Percentiles rank a stretch among this genome's conserved stretches.
Evolutionary conservation across 2,329 filamentous ascomycete species (phyloP).

Genomic region (Pseudocercospora fuligena): DNA sequence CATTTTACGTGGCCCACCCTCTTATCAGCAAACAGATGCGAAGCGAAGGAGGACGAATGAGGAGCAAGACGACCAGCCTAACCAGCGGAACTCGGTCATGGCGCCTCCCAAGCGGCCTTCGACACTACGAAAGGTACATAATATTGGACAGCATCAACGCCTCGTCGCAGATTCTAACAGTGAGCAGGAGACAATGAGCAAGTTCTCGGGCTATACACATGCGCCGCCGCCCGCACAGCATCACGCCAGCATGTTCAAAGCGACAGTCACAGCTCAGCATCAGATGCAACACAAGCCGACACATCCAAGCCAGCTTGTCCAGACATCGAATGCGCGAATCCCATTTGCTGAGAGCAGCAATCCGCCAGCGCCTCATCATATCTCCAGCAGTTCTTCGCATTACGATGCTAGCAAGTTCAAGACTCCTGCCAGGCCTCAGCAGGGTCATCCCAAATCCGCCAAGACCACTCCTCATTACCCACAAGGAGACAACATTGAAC

Average conservation of each 20-base stretch:
- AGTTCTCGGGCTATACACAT: slow-evolving; percentile 67
- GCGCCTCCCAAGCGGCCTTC: slow-evolving; percentile 85
- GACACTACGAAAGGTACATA: slow-evolving; percentile 68
- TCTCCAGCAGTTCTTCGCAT: slow-evolving; percentile 39
- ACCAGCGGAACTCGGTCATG: slow-evolving; percentile 70
- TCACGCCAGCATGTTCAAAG: slow-evolving; percentile 63
- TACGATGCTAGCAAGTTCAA: slow-evolving; percentile 57
- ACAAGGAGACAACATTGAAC: slow-evolving; percentile 85
- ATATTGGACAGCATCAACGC: not conserved
- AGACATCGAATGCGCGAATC: slow-evolving; percentile 85
- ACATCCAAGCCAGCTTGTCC: slow-evolving; percentile 82
- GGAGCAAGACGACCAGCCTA: slow-evolving; percentile 64
- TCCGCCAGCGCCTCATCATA: slow-evolving; percentile 41
- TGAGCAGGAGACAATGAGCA: slow-evolving; percentile 62
- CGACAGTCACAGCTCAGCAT: slow-evolving; percentile 69
- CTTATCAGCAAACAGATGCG: slow-evolving; percentile 68
- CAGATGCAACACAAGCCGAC: slow-evolving; percentile 58
- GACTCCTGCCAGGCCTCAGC: slow-evolving; percentile 65
- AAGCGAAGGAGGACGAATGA: slow-evolving; percentile 83
- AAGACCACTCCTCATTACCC: slow-evolving; percentile 85
- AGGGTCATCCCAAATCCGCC: slow-evolving; percentile 57
- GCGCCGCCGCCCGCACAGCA: slow-evolving; percentile 60
- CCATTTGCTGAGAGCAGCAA: slow-evolving; percentile 78
- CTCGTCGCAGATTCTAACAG: slow-evolving; percentile 9
- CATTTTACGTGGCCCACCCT: slow-evolving; percentile 57